phyloP scores from a whole-genome alignment of 306 rosid genomes.

The Canavalia gladiata region DNA sequence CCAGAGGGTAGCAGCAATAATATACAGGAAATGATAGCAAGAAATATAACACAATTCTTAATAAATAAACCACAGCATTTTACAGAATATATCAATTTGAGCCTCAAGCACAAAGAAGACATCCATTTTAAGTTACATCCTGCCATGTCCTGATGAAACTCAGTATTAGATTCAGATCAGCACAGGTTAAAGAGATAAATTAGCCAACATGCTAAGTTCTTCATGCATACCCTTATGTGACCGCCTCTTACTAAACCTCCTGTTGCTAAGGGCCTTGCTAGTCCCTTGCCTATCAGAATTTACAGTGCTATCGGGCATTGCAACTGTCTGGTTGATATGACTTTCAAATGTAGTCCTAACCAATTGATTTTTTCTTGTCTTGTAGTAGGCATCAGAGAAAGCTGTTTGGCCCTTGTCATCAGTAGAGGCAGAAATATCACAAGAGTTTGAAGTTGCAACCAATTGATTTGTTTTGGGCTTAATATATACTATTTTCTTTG shows the following conservation, averaged over 20 bases:
- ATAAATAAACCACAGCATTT: conserved; percentile 32
- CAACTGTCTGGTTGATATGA: conserved; percentile 55
- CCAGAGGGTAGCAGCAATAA: conserved; percentile 26
- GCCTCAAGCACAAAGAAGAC: conserved; percentile 31
- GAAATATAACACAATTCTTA: conserved; percentile 24
- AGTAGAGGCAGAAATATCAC: conserved; percentile 55
- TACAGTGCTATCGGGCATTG: conserved; percentile 52
- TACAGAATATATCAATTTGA: conserved; percentile 36
- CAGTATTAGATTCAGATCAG: conserved; percentile 21
- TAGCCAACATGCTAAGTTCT: conserved; percentile 41
- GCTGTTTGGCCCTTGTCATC: conserved; percentile 65
- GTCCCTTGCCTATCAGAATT: conserved; percentile 58
- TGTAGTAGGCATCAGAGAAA: conserved; percentile 81
- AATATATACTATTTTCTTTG: conserved; percentile 71
- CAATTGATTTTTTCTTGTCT: conserved; percentile 86
- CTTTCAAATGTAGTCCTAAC: conserved; percentile 74
- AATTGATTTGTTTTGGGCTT: conserved; percentile 88
- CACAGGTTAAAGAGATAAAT: conserved; percentile 31
- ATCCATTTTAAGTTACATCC: conserved; percentile 30
- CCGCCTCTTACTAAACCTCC: conserved; percentile 68
- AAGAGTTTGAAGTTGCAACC: conserved; percentile 80
- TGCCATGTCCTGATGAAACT: conserved; percentile 18
- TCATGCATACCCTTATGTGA: conserved; percentile 70
- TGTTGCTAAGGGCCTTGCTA: conserved; percentile 59
- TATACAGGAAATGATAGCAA: conserved; percentile 13